A percentile compares a stretch with the other conserved stretches of the same genome.
Conservation (phyloP, 1,284 basidiomycete species). For the Cystobasidiaceae sp. region DNA sequence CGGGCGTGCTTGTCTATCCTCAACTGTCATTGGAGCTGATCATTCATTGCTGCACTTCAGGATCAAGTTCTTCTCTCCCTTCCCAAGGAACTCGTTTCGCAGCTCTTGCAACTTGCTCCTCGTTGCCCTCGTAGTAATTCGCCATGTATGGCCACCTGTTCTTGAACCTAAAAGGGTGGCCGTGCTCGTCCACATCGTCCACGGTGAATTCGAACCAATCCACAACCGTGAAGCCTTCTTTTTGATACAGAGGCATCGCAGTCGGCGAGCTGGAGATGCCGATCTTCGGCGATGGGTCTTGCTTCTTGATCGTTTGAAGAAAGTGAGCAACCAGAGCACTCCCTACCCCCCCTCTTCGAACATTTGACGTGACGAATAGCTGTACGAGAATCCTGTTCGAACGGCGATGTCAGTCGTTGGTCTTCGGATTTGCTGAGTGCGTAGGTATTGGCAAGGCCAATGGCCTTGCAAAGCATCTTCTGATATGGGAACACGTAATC, state of each 20-base stretch:
- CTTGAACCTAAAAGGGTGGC: neutral
- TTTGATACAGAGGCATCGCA: neutral
- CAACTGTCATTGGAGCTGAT: no score
- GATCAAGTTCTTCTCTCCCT: neutral
- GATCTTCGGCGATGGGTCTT: neutral
- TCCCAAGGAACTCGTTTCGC: neutral
- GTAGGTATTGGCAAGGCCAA: neutral
- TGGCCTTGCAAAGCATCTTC: no score
- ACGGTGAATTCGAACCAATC: constrained; percentile 4
- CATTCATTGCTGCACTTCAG: no score
- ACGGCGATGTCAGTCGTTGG: no score
- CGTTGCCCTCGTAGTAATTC: neutral
- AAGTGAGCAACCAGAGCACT: neutral
- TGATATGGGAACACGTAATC: no score
- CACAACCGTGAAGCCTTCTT: constrained; percentile 1
- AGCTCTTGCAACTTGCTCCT: neutral
- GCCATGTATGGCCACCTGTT: constrained; percentile 16
- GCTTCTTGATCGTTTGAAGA: neutral
- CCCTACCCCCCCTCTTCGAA: neutral
- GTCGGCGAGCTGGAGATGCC: constrained; percentile 13
- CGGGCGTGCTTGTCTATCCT: no score
- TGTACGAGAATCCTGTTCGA: neutral
- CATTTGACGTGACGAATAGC: neutral
- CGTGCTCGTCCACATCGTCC: constrained; percentile 2
- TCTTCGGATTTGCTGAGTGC: no score